phyloP scores from a whole-genome alignment of 2,329 filamentous ascomycete species.

The Botrytis sinoallii region DNA sequence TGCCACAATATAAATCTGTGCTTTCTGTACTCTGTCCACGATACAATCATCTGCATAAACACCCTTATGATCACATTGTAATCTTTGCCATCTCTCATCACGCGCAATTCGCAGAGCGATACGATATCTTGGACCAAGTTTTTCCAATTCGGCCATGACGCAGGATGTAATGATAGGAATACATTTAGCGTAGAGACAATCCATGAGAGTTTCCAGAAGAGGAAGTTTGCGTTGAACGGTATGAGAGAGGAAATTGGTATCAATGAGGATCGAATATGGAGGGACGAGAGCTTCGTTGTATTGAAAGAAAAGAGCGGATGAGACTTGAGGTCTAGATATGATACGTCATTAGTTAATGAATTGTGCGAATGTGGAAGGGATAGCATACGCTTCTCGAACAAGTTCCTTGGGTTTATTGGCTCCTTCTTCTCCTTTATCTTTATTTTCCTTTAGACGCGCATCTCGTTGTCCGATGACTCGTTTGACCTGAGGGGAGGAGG shows the following conservation, averaged over 20 bases:
- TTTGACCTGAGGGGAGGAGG: constrained; percentile 54
- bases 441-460: constrained; percentile 77
- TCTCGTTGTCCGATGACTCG: constrained; percentile 79
- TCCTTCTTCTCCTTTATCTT: constrained; percentile 62
- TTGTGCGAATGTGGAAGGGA: neutral
- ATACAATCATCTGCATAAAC: constrained; percentile 85
- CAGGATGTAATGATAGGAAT: constrained; percentile 83
- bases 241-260: constrained; percentile 85
- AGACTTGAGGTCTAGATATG: constrained; percentile 64
- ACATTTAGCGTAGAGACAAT: constrained; percentile 88
- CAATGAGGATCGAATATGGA: constrained; percentile 71
- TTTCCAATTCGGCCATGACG: constrained; percentile 82
- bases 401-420: constrained; percentile 59
- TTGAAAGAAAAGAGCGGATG: constrained; percentile 81
- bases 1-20: constrained; percentile 74
- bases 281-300: constrained; percentile 84
- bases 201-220: constrained; percentile 85
- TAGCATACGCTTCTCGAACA: constrained; percentile 65
- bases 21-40: constrained; percentile 69
- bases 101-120: constrained; percentile 82
- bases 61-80: constrained; percentile 89
- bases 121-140: constrained; percentile 83
- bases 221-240: constrained; percentile 90
- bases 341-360: constrained; percentile 18
- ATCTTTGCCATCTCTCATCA: constrained; percentile 82